These are phyloP conservation scores for Skeletonema menzelii DNA, from an alignment of 108 stramenopile species.

Conservation along the genomic window DNA sequence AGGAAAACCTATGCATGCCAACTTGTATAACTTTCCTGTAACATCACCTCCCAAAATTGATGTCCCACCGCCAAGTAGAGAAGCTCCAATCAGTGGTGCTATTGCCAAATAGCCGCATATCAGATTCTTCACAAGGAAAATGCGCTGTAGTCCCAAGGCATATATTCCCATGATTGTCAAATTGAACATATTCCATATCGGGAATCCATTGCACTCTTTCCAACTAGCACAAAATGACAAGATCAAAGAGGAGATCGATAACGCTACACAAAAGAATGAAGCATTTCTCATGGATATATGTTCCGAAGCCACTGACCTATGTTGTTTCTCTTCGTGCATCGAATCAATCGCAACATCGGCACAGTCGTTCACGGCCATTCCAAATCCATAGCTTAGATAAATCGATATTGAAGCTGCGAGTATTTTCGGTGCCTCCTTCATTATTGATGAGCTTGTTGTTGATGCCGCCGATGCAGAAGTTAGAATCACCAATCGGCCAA, in stretches of 20 bases:
- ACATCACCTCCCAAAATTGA: neutral
- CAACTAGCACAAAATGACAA: neutral
- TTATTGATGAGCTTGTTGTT: neutral
- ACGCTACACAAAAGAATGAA: constrained; percentile 11
- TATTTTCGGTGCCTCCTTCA: neutral
- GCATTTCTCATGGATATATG: constrained; percentile 8
- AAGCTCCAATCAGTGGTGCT: constrained; percentile 34
- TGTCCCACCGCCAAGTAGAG: neutral
- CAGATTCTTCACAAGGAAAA: constrained; percentile 43
- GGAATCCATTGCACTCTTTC: neutral
- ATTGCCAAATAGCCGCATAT: constrained; percentile 37
- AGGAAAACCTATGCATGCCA: constrained; percentile 29
- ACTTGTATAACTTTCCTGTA: constrained; percentile 2
- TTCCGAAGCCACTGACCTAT: constrained; percentile 13
- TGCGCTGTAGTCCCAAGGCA: constrained; percentile 30
- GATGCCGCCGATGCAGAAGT: neutral
- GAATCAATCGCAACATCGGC: constrained; percentile 16
- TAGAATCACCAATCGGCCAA: constrained; percentile 27
- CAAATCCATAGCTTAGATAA: constrained; percentile 36
- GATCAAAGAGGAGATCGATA: constrained; percentile 3
- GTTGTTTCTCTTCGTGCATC: constrained; percentile 8
- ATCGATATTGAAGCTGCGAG: constrained; percentile 20
- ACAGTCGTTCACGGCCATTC: constrained; percentile 46
- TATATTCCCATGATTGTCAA: constrained; percentile 27
- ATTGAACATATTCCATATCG: constrained; percentile 32